These are phyloP conservation scores for Gentiana straminea DNA, from an alignment of 257 asterid genomes.

Conservation along the genomic window DNA sequence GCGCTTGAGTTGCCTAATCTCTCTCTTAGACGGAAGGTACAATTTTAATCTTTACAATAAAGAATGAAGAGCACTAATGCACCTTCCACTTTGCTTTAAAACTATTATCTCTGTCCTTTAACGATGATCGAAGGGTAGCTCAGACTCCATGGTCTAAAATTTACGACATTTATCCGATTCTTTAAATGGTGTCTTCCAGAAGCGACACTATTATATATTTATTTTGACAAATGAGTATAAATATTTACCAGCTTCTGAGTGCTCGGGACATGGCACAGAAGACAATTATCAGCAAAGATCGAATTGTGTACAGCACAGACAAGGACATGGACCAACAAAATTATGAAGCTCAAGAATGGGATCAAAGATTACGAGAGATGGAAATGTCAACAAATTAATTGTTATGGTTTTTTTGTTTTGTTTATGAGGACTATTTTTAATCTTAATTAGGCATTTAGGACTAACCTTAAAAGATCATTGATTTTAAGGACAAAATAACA, in stretches of 20 bases:
- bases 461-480: too few species aligned
- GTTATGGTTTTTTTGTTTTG: too few species aligned
- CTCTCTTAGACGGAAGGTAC: constrained; percentile 77
- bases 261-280: constrained; percentile 94
- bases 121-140: too few species aligned
- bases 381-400: constrained; percentile 21
- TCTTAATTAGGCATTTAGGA: too few species aligned
- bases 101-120: too few species aligned
- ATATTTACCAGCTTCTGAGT: constrained; percentile 56
- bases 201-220: neutral
- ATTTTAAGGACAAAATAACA: too few species aligned
- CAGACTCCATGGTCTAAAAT: too few species aligned
- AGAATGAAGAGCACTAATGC: too few species aligned
- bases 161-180: too few species aligned
- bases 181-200: too few species aligned
- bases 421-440: too few species aligned
- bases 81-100: too few species aligned
- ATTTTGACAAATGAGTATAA: constrained; percentile 11
- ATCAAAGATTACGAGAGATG: constrained; percentile 55
- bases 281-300: constrained; percentile 73
- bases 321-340: constrained; percentile 71
- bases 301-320: constrained; percentile 78
- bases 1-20: constrained; percentile 74
- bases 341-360: constrained; percentile 77
- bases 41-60: neutral